Conservation (phyloP, 2,329 filamentous ascomycete species). For the Acephala macrosclerotiorum region DNA sequence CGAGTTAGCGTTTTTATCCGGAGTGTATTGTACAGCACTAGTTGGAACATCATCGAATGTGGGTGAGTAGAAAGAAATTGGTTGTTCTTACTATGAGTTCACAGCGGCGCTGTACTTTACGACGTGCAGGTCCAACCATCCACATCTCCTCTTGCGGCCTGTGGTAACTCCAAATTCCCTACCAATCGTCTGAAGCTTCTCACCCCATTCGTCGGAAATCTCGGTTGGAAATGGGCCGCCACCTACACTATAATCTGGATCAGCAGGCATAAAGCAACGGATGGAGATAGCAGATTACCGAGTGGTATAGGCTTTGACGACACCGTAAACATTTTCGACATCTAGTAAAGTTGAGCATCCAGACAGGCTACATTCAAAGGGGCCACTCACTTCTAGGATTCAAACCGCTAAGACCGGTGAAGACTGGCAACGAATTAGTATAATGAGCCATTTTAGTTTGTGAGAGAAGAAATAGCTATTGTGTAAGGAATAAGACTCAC, state of each 20-base stretch:
- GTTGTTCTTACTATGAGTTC: no score
- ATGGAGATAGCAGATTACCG: conserved; percentile 4
- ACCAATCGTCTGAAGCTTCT: conserved; percentile 56
- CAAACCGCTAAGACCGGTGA: conserved; percentile 63
- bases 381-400: conserved; percentile 57
- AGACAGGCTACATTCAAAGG: neutral
- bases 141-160: conserved; percentile 64
- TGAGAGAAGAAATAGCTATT: no score
- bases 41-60: no score
- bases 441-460: no score
- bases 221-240: conserved; percentile 73
- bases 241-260: conserved; percentile 50
- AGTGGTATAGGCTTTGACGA: conserved; percentile 66
- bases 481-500: no score
- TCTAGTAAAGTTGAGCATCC: neutral
- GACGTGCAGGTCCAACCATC: conserved; percentile 64
- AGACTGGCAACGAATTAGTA: no score
- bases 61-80: no score
- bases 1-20: no score
- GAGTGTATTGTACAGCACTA: no score
- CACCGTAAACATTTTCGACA: conserved; percentile 67
- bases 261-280: neutral
- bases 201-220: conserved; percentile 53
- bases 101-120: conserved; percentile 42
- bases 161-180: conserved; percentile 46